Percentiles rank a stretch among this genome's conserved stretches.
Conservation (phyloP, 345 rosid genomes). For the Bruguiera parviflora region DNA sequence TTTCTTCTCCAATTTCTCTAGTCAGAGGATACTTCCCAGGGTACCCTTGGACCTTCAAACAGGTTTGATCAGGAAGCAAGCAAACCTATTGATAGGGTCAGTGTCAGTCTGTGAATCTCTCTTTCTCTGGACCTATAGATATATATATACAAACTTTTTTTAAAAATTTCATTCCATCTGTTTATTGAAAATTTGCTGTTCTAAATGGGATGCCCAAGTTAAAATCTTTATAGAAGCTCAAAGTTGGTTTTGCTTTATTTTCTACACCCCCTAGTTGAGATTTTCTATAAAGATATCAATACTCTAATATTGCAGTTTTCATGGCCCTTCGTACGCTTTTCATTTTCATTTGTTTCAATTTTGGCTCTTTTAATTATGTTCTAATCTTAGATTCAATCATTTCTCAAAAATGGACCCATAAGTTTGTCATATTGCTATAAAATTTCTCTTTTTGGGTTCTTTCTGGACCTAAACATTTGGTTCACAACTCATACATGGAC, state of each 20-base stretch:
- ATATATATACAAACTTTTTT: not conserved
- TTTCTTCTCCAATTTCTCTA: constrained; percentile 30
- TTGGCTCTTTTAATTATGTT: not conserved
- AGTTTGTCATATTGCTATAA: not conserved
- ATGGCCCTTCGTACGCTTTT: not conserved
- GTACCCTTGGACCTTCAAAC: constrained; percentile 49
- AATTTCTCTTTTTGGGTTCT: not conserved
- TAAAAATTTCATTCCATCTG: not conserved
- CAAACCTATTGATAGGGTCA: constrained; percentile 70
- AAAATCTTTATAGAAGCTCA: not conserved
- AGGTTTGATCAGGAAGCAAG: constrained; percentile 78
- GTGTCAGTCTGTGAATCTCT: constrained; percentile 2
- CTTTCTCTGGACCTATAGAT: not conserved
- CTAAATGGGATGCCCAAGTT: not conserved
- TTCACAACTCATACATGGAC: constrained; percentile 8
- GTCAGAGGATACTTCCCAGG: constrained; percentile 88
- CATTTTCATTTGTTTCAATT: not conserved
- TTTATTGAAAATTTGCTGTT: not conserved
- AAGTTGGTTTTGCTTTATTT: not conserved
- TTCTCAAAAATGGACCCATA: not conserved
- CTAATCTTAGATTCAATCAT: not conserved
- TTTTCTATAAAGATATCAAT: not conserved
- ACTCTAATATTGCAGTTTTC: not conserved
- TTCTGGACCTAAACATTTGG: not conserved
- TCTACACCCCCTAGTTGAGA: not conserved